Conservation (phyloP, 1,139 yeast species). For the Trichomonascaceae sp. region DNA sequence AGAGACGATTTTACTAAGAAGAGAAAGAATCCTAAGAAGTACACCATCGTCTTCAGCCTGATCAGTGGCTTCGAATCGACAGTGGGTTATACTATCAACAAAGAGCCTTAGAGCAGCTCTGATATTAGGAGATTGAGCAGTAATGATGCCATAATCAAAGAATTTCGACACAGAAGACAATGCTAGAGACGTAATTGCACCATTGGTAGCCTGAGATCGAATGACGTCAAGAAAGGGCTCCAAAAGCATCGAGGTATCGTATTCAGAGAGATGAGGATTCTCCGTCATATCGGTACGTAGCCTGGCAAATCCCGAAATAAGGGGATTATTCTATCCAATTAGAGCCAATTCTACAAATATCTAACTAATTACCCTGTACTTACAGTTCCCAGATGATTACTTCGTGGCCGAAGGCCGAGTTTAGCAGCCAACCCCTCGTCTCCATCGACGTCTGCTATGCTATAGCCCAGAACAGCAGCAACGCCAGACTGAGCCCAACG, state of each 20-base stretch:
- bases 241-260: slow-evolving; percentile 68
- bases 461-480: slow-evolving; percentile 61
- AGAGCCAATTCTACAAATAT: background rate
- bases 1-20: slow-evolving; percentile 60
- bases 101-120: slow-evolving; percentile 48
- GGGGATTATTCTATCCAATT: slow-evolving; percentile 45
- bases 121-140: slow-evolving; percentile 43
- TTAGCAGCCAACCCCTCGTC: slow-evolving; percentile 29
- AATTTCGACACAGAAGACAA: slow-evolving; percentile 70
- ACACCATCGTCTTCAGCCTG: slow-evolving; percentile 92
- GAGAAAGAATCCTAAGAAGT: slow-evolving; percentile 68
- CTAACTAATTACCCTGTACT: slow-evolving; percentile 4
- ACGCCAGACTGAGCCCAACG: slow-evolving; percentile 83
- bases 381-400: slow-evolving; percentile 11
- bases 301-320: slow-evolving; percentile 76
- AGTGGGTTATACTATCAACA: slow-evolving; percentile 78
- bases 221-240: slow-evolving; percentile 87
- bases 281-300: slow-evolving; percentile 65
- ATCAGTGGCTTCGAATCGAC: slow-evolving; percentile 93
- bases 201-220: slow-evolving; percentile 79
- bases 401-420: slow-evolving; percentile 14
- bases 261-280: slow-evolving; percentile 44
- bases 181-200: slow-evolving; percentile 78
- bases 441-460: slow-evolving; percentile 35
- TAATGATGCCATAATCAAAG: slow-evolving; percentile 52